Evolutionary conservation across 2,329 filamentous ascomycete genomes (phyloP), one percentile per base, ranked within the genome.

Genomic region (Penicillium decumbens): DNA sequence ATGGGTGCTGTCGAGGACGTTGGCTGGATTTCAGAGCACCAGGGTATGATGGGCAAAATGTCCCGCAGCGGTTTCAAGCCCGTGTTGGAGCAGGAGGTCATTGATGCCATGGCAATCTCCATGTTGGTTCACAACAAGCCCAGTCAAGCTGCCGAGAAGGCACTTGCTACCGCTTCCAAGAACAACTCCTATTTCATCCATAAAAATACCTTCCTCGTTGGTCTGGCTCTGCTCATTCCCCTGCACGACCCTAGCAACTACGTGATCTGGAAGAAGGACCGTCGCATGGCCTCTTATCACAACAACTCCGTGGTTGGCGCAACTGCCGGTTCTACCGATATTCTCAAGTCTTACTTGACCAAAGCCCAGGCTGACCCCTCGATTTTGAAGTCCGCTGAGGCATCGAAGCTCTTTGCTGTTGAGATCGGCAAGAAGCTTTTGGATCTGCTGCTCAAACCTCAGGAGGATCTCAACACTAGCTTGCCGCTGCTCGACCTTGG

Each of bases 391-490:
- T 1, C 32, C 1, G 18, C 23, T 1, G 45, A 44, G 4, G 48
- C 53, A 5, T 43, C 41, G n/a, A 38, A 54, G 10, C 15, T 58
- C 3, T 30, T 63, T 0, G 54, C 56, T 1, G 7, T 44, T 1
- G 59, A 62, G 18, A 60, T 62, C 13, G 59, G 57, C 3, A 59
- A 56, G 27, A 55, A 54, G 28, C 23, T 62, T 0, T 55, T 59
- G 28, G 51, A 40, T 15, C 51, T 62, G 18, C 38, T 63, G 39
- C 28, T 61, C 4, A 53, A 48, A 48, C 51, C 50, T 8, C 47
- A 47, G 23, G 61, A 56, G 15, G 59, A 62, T 3, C 53, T 64
- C 9, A 55, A 58, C 27, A 49, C 48, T 3, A 51, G 48, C 18
- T 56, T 47, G 35, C 49, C 58, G 1, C 37, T 67, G 18, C 44